A percentile compares a stretch with the other conserved stretches of the same genome.
phyloP scores from a whole-genome alignment of 2,329 filamentous ascomycete species.

The Phyllosticta paracitricarpa region DNA sequence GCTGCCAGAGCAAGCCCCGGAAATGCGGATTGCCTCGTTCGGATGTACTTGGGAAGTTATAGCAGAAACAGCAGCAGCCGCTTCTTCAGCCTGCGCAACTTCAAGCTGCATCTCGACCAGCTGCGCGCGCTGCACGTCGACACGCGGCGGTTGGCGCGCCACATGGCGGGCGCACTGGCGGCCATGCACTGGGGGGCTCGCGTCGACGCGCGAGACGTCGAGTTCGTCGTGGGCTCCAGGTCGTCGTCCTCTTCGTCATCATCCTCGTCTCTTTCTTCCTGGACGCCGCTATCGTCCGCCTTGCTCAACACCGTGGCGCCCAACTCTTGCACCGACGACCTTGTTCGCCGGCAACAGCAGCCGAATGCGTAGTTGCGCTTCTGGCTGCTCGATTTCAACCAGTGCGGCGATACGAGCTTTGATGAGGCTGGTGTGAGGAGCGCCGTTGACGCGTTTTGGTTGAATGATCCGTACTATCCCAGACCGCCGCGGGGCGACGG shows the following conservation, averaged over 20 bases:
- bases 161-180: constrained; percentile 44
- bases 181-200: constrained; percentile 40
- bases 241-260: no score
- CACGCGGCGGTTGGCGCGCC: constrained; percentile 14
- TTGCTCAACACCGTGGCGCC: background rate
- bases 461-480: constrained; percentile 45
- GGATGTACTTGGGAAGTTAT: constrained; percentile 39
- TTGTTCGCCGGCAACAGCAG: background rate
- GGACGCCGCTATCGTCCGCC: background rate
- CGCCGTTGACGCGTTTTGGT: constrained; percentile 36
- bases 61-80: constrained; percentile 13
- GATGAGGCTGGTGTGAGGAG: constrained; percentile 35
- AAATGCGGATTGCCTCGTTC: constrained; percentile 39
- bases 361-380: constrained; percentile 8
- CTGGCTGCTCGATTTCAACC: constrained; percentile 47
- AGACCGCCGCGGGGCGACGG: constrained; percentile 20
- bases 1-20: constrained; percentile 1
- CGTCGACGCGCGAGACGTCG: constrained; percentile 45
- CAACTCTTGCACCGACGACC: background rate
- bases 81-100: constrained; percentile 40
- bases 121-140: constrained; percentile 35
- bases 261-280: no score
- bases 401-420: constrained; percentile 42
- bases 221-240: constrained; percentile 46
- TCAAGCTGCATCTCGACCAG: constrained; percentile 41